Evolutionary conservation across 83 land plant species (phyloP).

Genomic region (Thuja plicata): DNA sequence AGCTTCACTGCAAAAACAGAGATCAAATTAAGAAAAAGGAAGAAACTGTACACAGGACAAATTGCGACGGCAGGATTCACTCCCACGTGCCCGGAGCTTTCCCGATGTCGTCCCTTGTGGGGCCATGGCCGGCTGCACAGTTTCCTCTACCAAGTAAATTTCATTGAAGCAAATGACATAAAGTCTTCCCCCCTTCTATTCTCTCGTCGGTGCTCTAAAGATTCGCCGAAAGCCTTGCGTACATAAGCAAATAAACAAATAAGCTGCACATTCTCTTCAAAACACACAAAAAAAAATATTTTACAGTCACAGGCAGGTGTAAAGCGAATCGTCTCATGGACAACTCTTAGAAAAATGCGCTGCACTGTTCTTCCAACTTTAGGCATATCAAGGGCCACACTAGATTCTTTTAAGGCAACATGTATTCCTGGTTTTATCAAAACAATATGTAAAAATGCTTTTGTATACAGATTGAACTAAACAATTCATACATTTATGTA

Average conservation of each 20-base stretch:
- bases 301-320: constrained; percentile 9
- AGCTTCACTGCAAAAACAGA: not conserved
- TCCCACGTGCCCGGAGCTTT: too few relatives aligned
- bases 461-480: too few relatives aligned
- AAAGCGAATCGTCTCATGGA: constrained; percentile 5
- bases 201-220: not conserved
- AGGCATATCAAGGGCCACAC: not conserved
- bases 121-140: too few relatives aligned
- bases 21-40: not conserved
- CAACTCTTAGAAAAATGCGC: not conserved
- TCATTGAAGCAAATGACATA: not conserved
- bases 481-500: too few relatives aligned
- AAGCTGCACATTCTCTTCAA: not conserved
- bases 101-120: too few relatives aligned
- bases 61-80: too few relatives aligned
- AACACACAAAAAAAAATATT: not conserved
- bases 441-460: too few relatives aligned
- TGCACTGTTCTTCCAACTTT: not conserved
- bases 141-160: not conserved
- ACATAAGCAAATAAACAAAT: not conserved
- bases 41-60: too few relatives aligned
- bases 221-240: constrained; percentile 9
- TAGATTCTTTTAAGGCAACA: not conserved
- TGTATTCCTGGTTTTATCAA: too few relatives aligned
- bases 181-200: not conserved